A percentile compares a stretch with the other conserved stretches of the same genome.
Evolutionary conservation across 306 rosid species (phyloP).

Genomic region (Casuarina equisetifolia): DNA sequence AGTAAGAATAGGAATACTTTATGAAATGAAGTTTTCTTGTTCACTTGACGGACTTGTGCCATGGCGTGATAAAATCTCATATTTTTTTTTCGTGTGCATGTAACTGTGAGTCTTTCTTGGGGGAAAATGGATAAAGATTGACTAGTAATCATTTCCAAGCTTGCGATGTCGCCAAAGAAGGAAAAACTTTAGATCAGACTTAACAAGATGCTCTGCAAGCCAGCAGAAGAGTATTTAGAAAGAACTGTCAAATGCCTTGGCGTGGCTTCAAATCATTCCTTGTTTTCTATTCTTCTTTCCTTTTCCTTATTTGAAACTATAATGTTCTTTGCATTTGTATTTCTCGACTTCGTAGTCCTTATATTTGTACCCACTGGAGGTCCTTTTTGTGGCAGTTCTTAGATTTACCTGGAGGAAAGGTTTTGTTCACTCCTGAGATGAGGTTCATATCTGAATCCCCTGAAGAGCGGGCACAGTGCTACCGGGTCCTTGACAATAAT

Average conservation of each 20-base stretch:
- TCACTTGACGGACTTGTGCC: background rate
- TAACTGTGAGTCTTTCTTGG: background rate
- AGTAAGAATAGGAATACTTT: background rate
- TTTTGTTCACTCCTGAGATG: conserved; percentile 54
- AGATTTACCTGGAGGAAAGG: conserved; percentile 78
- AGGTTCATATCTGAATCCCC: conserved; percentile 55
- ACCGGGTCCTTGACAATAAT: conserved; percentile 71
- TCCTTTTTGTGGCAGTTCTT: conserved; percentile 37
- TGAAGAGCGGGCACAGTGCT: conserved; percentile 57
- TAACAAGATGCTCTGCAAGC: background rate
- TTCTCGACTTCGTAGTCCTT: background rate
- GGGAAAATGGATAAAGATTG: background rate
- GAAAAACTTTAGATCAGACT: background rate
- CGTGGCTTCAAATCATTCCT: background rate
- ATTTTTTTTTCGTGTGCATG: background rate
- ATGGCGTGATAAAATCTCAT: background rate
- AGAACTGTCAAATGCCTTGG: background rate
- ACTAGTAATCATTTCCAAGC: background rate
- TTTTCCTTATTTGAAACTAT: background rate
- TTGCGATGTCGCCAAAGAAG: background rate
- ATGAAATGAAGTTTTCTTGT: background rate
- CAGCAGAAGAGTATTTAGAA: background rate
- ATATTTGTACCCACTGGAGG: background rate
- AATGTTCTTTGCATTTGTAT: background rate
- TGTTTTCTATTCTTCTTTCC: background rate